phyloP scores from a whole-genome alignment of 2,329 filamentous ascomycete genomes.

The Corinectria fuckeliana region DNA sequence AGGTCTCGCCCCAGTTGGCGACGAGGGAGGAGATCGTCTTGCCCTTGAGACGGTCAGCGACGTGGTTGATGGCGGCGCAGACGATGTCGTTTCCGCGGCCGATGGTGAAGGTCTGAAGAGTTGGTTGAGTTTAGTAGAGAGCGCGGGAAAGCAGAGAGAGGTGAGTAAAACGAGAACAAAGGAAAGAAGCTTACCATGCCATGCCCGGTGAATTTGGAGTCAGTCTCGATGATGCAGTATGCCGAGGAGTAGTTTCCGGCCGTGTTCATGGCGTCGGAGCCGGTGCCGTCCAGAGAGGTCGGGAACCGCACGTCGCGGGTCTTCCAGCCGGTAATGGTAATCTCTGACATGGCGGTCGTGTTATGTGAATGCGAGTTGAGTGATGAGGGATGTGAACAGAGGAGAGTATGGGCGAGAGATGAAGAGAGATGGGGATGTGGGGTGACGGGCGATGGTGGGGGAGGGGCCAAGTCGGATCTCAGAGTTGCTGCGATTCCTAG shows the following conservation, averaged over 20 bases:
- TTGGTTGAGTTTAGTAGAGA: background rate
- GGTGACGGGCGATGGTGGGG: constrained; percentile 32
- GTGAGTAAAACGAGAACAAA: too few relatives aligned
- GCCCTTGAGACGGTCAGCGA: constrained; percentile 77
- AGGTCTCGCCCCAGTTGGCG: constrained; percentile 83
- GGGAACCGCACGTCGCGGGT: constrained; percentile 80
- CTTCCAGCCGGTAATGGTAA: constrained; percentile 75
- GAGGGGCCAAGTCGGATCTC: constrained; percentile 19
- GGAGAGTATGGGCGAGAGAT: constrained; percentile 13
- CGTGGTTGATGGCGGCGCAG: constrained; percentile 80
- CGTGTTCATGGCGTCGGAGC: constrained; percentile 95
- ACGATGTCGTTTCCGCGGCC: constrained; percentile 93
- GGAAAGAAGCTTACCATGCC: constrained; percentile 67
- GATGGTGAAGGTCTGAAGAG: constrained; percentile 73
- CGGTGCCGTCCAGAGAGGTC: constrained; percentile 96
- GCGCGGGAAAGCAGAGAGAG: background rate
- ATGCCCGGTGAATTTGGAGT: constrained; percentile 73
- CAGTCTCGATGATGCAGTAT: constrained; percentile 90
- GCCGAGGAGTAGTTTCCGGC: constrained; percentile 91
- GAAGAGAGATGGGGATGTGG: too few relatives aligned
- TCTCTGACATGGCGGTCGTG: constrained; percentile 47
- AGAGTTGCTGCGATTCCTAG: background rate
- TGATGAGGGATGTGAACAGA: background rate
- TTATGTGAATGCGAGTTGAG: background rate
- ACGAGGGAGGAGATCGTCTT: constrained; percentile 80